Evolutionary conservation across 495 filamentous ascomycete genomes (phyloP).

Genomic region (Clohesyomyces aquaticus): DNA sequence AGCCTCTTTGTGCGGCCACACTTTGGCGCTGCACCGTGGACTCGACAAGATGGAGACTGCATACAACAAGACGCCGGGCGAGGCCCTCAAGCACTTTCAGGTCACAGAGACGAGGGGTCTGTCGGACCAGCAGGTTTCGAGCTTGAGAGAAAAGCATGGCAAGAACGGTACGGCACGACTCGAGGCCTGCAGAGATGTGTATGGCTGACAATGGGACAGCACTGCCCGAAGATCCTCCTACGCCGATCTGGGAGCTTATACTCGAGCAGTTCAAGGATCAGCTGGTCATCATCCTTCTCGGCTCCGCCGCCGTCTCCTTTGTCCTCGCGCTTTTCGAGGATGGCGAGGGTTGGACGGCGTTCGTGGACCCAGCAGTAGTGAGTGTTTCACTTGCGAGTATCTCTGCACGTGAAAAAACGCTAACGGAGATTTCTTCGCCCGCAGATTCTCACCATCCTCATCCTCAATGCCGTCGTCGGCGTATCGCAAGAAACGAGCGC

Average conservation of each 20-base stretch:
- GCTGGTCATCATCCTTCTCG: slow-evolving; percentile 92
- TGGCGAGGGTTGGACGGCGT: slow-evolving; percentile 93
- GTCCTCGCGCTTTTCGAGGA: slow-evolving; percentile 92
- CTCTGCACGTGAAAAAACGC: slow-evolving; percentile 1
- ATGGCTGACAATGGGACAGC: slow-evolving; percentile 57
- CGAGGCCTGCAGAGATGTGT: background rate
- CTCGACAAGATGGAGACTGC: slow-evolving; percentile 73
- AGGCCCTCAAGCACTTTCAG: slow-evolving; percentile 72
- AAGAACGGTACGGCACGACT: slow-evolving; percentile 71
- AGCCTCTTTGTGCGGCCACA: slow-evolving; percentile 15
- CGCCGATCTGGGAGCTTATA: slow-evolving; percentile 93
- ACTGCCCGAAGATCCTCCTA: slow-evolving; percentile 94
- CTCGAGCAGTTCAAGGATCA: slow-evolving; percentile 99
- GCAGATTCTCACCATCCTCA: slow-evolving; percentile 95
- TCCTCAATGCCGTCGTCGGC: slow-evolving; percentile 95
- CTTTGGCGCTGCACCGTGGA: slow-evolving; percentile 2
- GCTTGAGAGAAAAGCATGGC: slow-evolving; percentile 69
- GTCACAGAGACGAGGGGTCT: slow-evolving; percentile 71
- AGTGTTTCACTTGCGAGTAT: slow-evolving; percentile 40
- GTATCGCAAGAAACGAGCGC: slow-evolving; percentile 98
- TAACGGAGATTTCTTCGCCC: slow-evolving; percentile 14
- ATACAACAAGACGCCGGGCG: slow-evolving; percentile 67
- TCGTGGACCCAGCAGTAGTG: slow-evolving; percentile 95
- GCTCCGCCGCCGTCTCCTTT: slow-evolving; percentile 92
- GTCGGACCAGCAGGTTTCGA: slow-evolving; percentile 67